Conservation (phyloP, 73 alveolate species). For the Effrenium voratum region DNA sequence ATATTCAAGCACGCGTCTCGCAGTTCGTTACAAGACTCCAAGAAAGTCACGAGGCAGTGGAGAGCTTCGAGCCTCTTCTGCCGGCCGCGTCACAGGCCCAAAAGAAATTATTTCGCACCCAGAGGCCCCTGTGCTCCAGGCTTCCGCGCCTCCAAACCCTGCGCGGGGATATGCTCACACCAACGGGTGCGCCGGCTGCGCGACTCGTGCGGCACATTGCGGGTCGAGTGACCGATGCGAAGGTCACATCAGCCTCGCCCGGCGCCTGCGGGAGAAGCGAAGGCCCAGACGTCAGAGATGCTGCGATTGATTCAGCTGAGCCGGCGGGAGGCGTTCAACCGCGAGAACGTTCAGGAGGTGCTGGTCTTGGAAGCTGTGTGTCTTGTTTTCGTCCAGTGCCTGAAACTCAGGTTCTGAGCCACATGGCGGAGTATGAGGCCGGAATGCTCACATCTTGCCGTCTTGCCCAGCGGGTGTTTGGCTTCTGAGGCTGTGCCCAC, state of each 20-base stretch:
- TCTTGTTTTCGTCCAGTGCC: background rate
- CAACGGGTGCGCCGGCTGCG: slow-evolving; percentile 49
- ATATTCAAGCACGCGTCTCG: too few species aligned
- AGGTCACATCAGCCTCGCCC: slow-evolving; percentile 71
- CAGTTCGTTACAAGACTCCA: too few species aligned
- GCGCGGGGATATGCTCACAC: slow-evolving; percentile 72
- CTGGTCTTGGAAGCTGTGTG: background rate
- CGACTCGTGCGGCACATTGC: background rate
- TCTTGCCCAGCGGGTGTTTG: background rate
- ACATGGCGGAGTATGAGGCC: slow-evolving; percentile 86
- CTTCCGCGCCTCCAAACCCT: slow-evolving; percentile 50
- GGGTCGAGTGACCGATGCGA: background rate
- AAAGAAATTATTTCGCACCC: too few species aligned
- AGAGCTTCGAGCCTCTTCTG: slow-evolving; percentile 55
- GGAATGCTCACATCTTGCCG: background rate
- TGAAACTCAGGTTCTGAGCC: slow-evolving; percentile 28
- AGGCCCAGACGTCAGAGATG: background rate
- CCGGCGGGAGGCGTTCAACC: slow-evolving; percentile 83
- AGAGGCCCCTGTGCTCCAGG: background rate
- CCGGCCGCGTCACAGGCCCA: slow-evolving; percentile 21
- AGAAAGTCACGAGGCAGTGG: slow-evolving; percentile 57
- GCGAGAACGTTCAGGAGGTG: slow-evolving; percentile 77
- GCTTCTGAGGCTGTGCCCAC: slow-evolving; percentile 57
- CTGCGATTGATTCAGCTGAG: background rate
- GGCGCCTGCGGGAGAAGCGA: slow-evolving; percentile 90